Base-by-base conservation (phyloP, 345 rosid genomes). In the Geranium brycei region DNA sequence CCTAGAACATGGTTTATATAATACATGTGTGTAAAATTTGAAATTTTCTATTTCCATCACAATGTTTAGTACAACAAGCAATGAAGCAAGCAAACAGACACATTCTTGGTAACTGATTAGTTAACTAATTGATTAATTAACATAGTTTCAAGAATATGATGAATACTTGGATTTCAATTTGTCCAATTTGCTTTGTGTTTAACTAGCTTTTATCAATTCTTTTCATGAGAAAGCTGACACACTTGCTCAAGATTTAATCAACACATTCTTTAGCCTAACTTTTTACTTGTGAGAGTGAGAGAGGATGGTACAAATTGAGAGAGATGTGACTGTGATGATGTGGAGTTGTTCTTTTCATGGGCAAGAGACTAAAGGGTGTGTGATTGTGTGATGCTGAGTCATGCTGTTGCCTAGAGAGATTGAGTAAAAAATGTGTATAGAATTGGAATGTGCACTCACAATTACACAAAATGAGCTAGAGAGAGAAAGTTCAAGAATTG, bases 371-470 rank as follows among this genome's bases (percentile, higher is more conserved):
- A 38, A 38, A 10, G 47, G 47, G 11, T 5, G 53, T 47, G 53
- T 47, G 41, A 35, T 35, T 35, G 41, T 35, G 41, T 4, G 41
- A 11, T 47, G 53, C 18, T 32, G 62, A 59, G 62, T 23, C 57
- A 66, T 16, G 17, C 6, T 40, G 53, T 40, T 66, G 58, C 69
- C 69, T 66, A 59, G 69, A 59, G 69, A 59, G 63, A 66, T 47
- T 47, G 53, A 10, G 53, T 47, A 6, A 7, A 41, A 47, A 8
- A 13, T 47, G 53, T 47, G 53, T 2, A 35, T 35, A 35, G 41
- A 35, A 35, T 58, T 58, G 23, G 23, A 17, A 57, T 8, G 17
- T 57, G 59, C 59, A 57, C 17, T 17, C 28, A 58, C 12, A 58
- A 18, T 58, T 17, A 18, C n/a, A 13, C 28, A 28, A 58, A 58